phyloP scores from a whole-genome alignment of 176 grass and related monocot genomes.

The Puccinellia tenuiflora region DNA sequence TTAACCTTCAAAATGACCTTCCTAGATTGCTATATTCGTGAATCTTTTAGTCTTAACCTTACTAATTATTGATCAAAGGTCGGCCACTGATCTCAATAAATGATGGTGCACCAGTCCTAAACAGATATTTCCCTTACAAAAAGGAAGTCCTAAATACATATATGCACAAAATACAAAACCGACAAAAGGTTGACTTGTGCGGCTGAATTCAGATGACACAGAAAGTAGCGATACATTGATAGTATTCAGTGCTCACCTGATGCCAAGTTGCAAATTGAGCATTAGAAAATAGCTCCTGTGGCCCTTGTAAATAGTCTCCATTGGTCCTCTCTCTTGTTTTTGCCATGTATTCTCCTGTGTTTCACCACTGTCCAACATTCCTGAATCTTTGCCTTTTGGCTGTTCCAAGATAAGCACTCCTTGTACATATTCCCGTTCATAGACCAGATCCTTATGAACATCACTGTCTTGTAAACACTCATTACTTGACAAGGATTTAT shows the following conservation, averaged over 20 bases:
- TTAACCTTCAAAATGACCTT: not conserved
- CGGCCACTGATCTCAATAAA: not conserved
- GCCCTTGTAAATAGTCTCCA: constrained; percentile 93
- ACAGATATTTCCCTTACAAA: too few relatives aligned
- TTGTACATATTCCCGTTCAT: constrained; percentile 86
- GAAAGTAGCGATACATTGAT: not conserved
- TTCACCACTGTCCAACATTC: constrained; percentile 39
- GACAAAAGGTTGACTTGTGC: not conserved
- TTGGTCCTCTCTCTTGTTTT: constrained; percentile 54
- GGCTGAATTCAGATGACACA: not conserved
- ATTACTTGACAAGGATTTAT: constrained; percentile 38
- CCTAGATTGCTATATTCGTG: not conserved
- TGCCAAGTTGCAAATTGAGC: constrained; percentile 97
- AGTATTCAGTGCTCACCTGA: constrained; percentile 50
- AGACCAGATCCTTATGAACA: constrained; percentile 51
- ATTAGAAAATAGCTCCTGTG: constrained; percentile 95
- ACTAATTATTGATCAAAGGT: not conserved
- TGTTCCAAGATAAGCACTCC: constrained; percentile 81
- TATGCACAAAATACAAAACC: not conserved
- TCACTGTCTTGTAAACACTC: constrained; percentile 29
- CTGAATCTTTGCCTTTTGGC: constrained; percentile 47
- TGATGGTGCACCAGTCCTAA: not conserved
- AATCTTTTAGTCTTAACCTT: not conserved
- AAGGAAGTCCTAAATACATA: constrained; percentile 22
- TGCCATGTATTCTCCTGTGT: constrained; percentile 42